Base-by-base conservation (phyloP, 140 eudicot species). In the Ambrosia hybrid region DNA sequence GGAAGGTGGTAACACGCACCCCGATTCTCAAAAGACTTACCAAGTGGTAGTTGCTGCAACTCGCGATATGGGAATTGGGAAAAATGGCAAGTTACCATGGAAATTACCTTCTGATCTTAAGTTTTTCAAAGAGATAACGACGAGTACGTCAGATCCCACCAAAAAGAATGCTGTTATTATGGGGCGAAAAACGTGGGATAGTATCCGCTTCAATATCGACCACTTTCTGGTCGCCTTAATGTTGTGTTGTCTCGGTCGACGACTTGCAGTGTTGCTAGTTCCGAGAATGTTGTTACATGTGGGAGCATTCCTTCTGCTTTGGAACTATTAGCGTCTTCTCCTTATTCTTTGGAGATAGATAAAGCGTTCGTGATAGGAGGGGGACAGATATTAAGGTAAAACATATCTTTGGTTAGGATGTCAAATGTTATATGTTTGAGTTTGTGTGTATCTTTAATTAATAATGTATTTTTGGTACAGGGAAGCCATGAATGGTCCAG, bases 1-100 rank as follows among this genome's bases (percentile, higher is more conserved):
- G 67, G 11, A 5, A 53, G n/a, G 26, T 30, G 6, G 30, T 33
- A 57, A 57, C 11, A 21, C 17, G 46, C 67, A 43, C 26, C 74
- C 82, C 21, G 60, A 51, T 15, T 36, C 77, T 7, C 77, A 48
- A 37, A 81, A 87, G 74, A 89, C 79, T 14, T 86, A 86, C 81
- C 93, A 87, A 68, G 87, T 89, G 67, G 93, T 89, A 38, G 93
- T 86, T 15, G 96, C 96, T 86, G 96, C 96, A 65, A 89, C 96
- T 55, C 78, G 70, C 17, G 81, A 78, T 33, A 80, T 89, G 88
- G 93, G 96, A 36, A 89, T 89, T 21, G 91, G 91, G 26, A 83
- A 83, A 82, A 86, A 21, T 51, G 96, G 89, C 67, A 88, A 81
- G 43, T 82, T 87, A 59, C 96, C 96, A 6, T 90, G 96, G 96